These are phyloP conservation scores for Atkinsonella texensis DNA, from an alignment of 2,329 filamentous ascomycete species.

Conservation along the genomic window DNA sequence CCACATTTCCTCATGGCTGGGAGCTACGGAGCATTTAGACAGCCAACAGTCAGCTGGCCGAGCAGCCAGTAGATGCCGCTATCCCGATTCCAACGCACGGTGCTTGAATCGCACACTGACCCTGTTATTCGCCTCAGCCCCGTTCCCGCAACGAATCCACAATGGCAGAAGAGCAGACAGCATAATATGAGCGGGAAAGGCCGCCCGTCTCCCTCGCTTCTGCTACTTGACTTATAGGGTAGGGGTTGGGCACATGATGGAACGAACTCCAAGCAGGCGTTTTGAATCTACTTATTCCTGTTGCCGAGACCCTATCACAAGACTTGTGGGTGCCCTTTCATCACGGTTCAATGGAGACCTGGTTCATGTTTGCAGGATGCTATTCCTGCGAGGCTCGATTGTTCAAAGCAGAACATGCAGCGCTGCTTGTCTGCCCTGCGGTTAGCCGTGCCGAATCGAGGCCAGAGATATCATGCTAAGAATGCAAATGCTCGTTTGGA, in stretches of 20 bases:
- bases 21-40: not conserved
- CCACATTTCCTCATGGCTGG: not conserved
- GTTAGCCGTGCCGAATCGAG: not conserved
- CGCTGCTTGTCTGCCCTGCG: not conserved
- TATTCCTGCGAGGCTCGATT: not conserved
- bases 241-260: no score
- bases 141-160: no score
- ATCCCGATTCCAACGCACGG: no score
- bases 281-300: no score
- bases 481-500: not conserved
- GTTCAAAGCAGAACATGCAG: not conserved
- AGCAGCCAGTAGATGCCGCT: no score
- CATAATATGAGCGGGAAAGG: not conserved
- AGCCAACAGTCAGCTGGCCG: not conserved
- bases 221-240: not conserved
- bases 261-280: no score
- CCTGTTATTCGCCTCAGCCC: no score
- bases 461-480: not conserved
- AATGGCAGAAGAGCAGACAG: not conserved
- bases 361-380: not conserved
- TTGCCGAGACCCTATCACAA: not conserved
- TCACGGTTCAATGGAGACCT: not conserved
- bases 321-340: not conserved
- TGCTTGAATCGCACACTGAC: no score
- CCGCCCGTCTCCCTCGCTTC: not conserved